These are phyloP conservation scores for Macroventuria anomochaeta DNA, from an alignment of 2,329 filamentous ascomycete species.

Conservation along the genomic window DNA sequence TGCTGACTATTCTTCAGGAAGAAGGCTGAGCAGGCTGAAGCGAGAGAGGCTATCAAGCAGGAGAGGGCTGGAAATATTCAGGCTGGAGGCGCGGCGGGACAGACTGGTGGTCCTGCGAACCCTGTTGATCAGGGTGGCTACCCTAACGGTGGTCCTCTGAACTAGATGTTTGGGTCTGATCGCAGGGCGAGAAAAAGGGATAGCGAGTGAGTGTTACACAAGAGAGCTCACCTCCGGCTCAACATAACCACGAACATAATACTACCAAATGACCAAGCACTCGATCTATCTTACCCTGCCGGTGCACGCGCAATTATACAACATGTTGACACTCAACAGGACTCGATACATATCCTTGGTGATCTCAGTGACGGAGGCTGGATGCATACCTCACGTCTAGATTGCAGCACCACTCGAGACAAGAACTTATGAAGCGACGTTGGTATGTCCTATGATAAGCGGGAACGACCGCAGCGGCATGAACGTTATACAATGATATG, in stretches of 20 bases:
- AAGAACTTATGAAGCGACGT: not conserved
- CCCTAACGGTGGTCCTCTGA: slow-evolving; percentile 25
- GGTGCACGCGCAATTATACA: too few species aligned
- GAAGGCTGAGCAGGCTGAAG: slow-evolving; percentile 57
- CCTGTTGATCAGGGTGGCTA: slow-evolving; percentile 37
- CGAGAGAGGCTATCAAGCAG: slow-evolving; percentile 50
- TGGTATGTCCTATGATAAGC: not conserved
- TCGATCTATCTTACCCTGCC: too few species aligned
- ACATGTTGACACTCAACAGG: too few species aligned
- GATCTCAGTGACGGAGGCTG: too few species aligned
- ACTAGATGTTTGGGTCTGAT: not conserved
- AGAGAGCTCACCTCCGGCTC: too few species aligned
- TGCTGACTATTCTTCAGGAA: slow-evolving; percentile 46
- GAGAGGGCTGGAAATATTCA: slow-evolving; percentile 47
- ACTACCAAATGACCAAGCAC: too few species aligned
- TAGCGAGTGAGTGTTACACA: too few species aligned
- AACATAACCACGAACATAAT: too few species aligned
- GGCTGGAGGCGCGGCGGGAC: slow-evolving; percentile 53
- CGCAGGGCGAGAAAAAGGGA: too few species aligned
- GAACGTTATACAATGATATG: not conserved
- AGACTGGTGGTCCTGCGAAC: slow-evolving; percentile 56
- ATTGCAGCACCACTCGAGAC: too few species aligned
- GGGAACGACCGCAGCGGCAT: not conserved
- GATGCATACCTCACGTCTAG: not conserved
- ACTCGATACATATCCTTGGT: too few species aligned